Percentiles rank a stretch among this genome's conserved stretches.
Evolutionary conservation across 2,329 filamentous ascomycete genomes (phyloP).

Genomic region (Ambrosiella xylebori): DNA sequence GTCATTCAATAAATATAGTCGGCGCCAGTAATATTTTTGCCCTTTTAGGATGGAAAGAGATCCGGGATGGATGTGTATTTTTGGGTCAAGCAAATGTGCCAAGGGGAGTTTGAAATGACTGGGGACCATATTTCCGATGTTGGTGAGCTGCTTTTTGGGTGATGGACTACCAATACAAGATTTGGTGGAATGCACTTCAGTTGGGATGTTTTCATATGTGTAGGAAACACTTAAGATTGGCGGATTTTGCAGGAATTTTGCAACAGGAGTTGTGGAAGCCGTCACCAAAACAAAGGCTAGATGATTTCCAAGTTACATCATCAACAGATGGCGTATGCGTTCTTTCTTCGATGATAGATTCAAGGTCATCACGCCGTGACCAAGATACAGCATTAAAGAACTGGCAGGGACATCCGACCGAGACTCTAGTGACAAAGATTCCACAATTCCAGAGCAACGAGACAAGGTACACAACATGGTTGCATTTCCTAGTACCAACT

Average conservation of each 20-base stretch:
- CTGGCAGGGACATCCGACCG: too few relatives aligned
- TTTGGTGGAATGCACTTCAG: not conserved
- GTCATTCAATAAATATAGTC: constrained; percentile 6
- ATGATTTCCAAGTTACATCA: not conserved
- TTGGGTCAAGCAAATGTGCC: not conserved
- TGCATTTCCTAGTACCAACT: too few relatives aligned
- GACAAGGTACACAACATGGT: too few relatives aligned
- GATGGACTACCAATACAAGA: not conserved
- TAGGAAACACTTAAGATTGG: too few relatives aligned
- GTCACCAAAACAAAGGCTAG: not conserved
- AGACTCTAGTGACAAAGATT: too few relatives aligned
- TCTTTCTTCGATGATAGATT: not conserved
- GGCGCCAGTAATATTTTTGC: not conserved
- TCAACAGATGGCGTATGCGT: not conserved
- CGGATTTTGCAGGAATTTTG: not conserved
- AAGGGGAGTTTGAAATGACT: not conserved
- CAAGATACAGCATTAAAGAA: too few relatives aligned
- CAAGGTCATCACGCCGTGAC: not conserved
- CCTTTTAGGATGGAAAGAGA: not conserved
- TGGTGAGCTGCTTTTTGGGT: not conserved
- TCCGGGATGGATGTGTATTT: not conserved
- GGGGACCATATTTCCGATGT: not conserved
- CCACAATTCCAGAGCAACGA: too few relatives aligned
- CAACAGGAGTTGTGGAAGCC: not conserved
- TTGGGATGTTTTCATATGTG: too few relatives aligned